These are phyloP conservation scores for Artemisia annua DNA, from an alignment of 129 eudicot genomes.

Conservation along the genomic window DNA sequence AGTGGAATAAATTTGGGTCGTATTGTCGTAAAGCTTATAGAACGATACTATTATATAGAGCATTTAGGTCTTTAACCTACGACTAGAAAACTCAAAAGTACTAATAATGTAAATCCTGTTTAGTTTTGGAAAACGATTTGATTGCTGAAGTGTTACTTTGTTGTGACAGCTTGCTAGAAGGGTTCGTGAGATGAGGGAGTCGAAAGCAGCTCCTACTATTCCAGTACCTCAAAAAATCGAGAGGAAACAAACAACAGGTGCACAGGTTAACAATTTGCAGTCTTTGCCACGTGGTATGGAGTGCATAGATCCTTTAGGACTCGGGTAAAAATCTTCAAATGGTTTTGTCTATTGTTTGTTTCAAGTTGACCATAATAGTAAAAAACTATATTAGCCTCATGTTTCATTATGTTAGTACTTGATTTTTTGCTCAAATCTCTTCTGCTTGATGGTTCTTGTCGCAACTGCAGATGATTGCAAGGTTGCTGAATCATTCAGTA, in stretches of 20 bases:
- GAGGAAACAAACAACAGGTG: conserved; percentile 48
- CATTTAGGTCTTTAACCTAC: too few species aligned
- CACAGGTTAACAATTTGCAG: conserved; percentile 59
- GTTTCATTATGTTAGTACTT: background rate
- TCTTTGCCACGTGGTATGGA: conserved; percentile 96
- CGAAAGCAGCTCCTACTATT: conserved; percentile 51
- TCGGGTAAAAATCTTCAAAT: conserved; percentile 52
- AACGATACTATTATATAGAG: too few species aligned
- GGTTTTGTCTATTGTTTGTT: background rate
- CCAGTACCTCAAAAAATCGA: conserved; percentile 43
- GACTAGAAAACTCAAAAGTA: too few species aligned
- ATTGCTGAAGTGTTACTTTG: background rate
- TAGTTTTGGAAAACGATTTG: conserved; percentile 3
- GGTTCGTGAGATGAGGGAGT: conserved; percentile 95
- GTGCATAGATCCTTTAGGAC: conserved; percentile 87
- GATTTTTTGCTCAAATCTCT: background rate
- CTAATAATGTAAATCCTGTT: background rate
- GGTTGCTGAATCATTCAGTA: conserved; percentile 12
- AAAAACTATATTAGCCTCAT: too few species aligned
- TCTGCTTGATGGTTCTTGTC: background rate
- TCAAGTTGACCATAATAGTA: too few species aligned
- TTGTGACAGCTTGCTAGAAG: conserved; percentile 71
- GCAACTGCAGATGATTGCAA: background rate
- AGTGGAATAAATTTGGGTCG: too few species aligned
- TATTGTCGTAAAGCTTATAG: too few species aligned